Conservation (phyloP, 164 flowering plant species). For the Vitis labrusca region DNA sequence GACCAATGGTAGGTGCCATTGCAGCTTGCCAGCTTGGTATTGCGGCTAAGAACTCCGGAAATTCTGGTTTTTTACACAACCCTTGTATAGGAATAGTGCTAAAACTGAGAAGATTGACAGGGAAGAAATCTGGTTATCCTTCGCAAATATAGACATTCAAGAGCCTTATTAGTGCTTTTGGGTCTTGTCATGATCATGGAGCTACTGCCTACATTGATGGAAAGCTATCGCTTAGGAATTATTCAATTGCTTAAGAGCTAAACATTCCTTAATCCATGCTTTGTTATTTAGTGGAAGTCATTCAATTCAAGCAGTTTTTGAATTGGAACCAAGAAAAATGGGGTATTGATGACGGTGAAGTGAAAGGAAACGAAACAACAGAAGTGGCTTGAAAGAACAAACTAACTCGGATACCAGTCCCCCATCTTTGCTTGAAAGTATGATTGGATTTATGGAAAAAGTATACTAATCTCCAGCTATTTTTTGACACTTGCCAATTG, state of each 20-base stretch:
- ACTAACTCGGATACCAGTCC: background rate
- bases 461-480: background rate
- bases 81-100: too few species aligned
- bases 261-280: constrained; percentile 33
- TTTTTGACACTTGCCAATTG: constrained; percentile 22
- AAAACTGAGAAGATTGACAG: too few species aligned
- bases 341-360: constrained; percentile 11
- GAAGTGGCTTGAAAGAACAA: background rate
- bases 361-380: constrained; percentile 17
- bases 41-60: too few species aligned
- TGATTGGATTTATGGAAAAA: background rate
- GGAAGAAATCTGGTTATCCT: background rate
- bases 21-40: too few species aligned
- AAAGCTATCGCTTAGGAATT: constrained; percentile 22
- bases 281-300: constrained; percentile 17
- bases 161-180: background rate
- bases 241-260: constrained; percentile 54
- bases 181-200: constrained; percentile 4
- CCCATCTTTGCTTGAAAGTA: constrained; percentile 20
- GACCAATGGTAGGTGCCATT: too few species aligned
- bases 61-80: too few species aligned
- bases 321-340: constrained; percentile 8
- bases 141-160: background rate
- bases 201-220: constrained; percentile 8
- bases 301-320: constrained; percentile 9